Percentiles rank a stretch among this genome's conserved stretches.
Evolutionary conservation across 2,329 filamentous ascomycete species (phyloP).

Genomic region (Herpotrichia juniperi): DNA sequence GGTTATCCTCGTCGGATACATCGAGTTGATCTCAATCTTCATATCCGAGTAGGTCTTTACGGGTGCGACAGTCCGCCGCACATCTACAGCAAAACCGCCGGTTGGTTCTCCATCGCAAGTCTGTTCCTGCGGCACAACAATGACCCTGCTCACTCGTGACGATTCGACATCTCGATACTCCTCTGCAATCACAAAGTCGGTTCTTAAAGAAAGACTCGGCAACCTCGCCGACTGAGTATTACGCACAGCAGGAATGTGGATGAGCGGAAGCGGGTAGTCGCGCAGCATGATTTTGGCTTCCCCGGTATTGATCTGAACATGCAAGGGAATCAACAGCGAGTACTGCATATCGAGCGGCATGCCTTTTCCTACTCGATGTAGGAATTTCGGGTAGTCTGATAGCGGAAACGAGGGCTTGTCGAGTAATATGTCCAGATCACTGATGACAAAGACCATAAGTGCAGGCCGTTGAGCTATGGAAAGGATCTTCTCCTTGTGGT

Average conservation of each 20-base stretch:
- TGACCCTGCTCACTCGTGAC: constrained; percentile 77
- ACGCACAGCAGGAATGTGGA: constrained; percentile 87
- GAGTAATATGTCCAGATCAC: constrained; percentile 81
- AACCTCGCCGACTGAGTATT: constrained; percentile 78
- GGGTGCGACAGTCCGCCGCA: constrained; percentile 87
- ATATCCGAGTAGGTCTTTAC: constrained; percentile 98
- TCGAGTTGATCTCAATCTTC: constrained; percentile 89
- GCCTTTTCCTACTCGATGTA: constrained; percentile 92
- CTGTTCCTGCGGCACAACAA: constrained; percentile 77
- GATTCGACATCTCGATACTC: constrained; percentile 85
- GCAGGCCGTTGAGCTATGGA: constrained; percentile 84
- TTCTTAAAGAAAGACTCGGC: constrained; percentile 81
- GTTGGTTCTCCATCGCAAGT: constrained; percentile 61
- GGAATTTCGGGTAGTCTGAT: constrained; percentile 78
- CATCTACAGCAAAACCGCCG: constrained; percentile 80
- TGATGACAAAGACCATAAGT: constrained; percentile 79
- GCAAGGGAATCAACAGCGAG: constrained; percentile 86
- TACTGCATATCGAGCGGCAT: constrained; percentile 94
- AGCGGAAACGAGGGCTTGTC: constrained; percentile 94
- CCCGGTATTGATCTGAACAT: constrained; percentile 85
- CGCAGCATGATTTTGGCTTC: constrained; percentile 85
- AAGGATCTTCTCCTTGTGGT: constrained; percentile 84
- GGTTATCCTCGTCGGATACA: constrained; percentile 87
- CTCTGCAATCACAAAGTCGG: constrained; percentile 95
- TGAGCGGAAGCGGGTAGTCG: constrained; percentile 89